These are phyloP conservation scores for Xylogone sp. DNA, from an alignment of 2,329 filamentous ascomycete species.

Conservation along the genomic window DNA sequence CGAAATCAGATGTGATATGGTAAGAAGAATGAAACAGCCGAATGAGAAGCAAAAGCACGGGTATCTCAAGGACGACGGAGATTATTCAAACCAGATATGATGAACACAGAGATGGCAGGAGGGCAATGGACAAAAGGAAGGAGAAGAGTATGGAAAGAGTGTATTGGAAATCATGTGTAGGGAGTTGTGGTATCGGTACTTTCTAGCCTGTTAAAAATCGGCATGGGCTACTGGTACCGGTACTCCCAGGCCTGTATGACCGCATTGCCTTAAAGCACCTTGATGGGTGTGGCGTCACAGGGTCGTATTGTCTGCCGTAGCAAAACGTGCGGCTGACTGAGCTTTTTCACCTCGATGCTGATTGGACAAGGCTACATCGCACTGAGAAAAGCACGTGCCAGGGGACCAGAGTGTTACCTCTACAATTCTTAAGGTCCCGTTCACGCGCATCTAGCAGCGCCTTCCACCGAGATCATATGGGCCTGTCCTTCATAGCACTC, in stretches of 20 bases:
- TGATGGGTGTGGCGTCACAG: background rate
- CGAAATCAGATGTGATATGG: background rate
- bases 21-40: conserved; percentile 5
- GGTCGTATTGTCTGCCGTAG: background rate
- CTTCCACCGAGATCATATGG: background rate
- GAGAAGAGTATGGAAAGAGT: background rate
- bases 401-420: background rate
- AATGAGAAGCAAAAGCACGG: no score
- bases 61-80: no score
- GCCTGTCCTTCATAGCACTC: background rate
- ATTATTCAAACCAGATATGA: background rate
- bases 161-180: background rate
- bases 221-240: background rate
- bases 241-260: background rate
- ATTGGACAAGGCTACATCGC: background rate
- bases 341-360: background rate
- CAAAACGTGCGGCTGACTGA: background rate
- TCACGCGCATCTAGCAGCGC: background rate
- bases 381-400: background rate
- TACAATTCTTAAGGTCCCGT: background rate
- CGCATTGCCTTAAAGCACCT: background rate
- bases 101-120: conserved; percentile 8
- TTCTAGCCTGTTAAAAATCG: background rate
- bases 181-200: background rate
- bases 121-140: conserved; percentile 9